phyloP scores from a whole-genome alignment of 208 protist genomes.

The Ichthyophonus hoferi region DNA sequence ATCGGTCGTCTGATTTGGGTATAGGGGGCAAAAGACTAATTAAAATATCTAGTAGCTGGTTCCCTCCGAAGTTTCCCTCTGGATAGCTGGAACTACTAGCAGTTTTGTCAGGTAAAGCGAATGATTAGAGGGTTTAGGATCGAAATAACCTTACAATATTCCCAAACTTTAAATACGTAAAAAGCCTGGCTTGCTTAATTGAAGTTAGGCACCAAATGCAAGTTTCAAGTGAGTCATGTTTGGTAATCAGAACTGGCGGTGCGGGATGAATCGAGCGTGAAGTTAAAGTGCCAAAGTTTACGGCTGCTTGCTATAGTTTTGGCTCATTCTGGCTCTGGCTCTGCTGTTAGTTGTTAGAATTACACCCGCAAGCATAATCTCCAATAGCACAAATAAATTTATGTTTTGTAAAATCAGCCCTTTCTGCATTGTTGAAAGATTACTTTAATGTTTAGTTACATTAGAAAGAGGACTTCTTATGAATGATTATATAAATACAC shows the following conservation, averaged over 20 bases:
- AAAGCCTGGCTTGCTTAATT: slow-evolving; percentile 44
- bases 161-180: slow-evolving; percentile 72
- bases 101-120: slow-evolving; percentile 70
- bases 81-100: slow-evolving; percentile 63
- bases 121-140: slow-evolving; percentile 68
- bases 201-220: slow-evolving; percentile 37
- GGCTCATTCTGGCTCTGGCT: too few relatives aligned
- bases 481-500: too few relatives aligned
- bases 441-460: too few relatives aligned
- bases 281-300: too few relatives aligned
- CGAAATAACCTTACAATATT: slow-evolving; percentile 63
- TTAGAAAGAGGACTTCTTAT: too few relatives aligned
- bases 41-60: slow-evolving; percentile 80
- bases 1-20: slow-evolving; percentile 64
- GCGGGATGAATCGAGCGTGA: slow-evolving; percentile 67
- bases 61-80: slow-evolving; percentile 79
- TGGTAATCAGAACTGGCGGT: slow-evolving; percentile 77
- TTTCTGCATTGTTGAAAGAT: too few relatives aligned
- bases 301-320: too few relatives aligned
- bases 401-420: too few relatives aligned
- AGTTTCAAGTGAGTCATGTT: slow-evolving; percentile 70
- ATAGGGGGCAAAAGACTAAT: slow-evolving; percentile 81
- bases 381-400: too few relatives aligned
- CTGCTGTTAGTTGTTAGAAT: too few relatives aligned
- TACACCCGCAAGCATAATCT: too few relatives aligned